Evolutionary conservation across 2,329 filamentous ascomycete species (phyloP).

Genomic region (Botryotinia calthae): DNA sequence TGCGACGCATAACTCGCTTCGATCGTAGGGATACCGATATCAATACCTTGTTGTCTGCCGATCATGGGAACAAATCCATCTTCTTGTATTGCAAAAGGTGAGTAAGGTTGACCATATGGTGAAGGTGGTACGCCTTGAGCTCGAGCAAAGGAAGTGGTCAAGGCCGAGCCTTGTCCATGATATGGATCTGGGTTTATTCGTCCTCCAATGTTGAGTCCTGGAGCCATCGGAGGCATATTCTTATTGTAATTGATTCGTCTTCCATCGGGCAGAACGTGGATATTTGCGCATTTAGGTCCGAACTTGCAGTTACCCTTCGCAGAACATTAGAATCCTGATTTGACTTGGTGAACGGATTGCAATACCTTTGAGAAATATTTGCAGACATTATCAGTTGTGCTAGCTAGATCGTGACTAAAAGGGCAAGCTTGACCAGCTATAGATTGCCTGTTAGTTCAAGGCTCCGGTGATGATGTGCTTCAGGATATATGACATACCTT

Average conservation of each 20-base stretch:
- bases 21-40: constrained; percentile 48
- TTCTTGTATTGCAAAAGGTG: constrained; percentile 52
- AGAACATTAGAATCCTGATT: constrained; percentile 30
- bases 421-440: constrained; percentile 86
- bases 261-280: constrained; percentile 92
- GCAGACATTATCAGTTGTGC: constrained; percentile 83
- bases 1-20: constrained; percentile 54
- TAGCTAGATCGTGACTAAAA: constrained; percentile 89
- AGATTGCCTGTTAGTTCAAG: constrained; percentile 49
- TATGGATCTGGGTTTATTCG: constrained; percentile 66
- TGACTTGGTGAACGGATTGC: constrained; percentile 18
- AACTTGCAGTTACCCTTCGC: constrained; percentile 96
- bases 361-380: constrained; percentile 98
- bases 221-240: constrained; percentile 48
- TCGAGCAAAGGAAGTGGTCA: constrained; percentile 72
- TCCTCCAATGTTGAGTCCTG: constrained; percentile 59
- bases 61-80: constrained; percentile 47
- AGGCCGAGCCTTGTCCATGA: constrained; percentile 64
- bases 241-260: constrained; percentile 78
- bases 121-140: constrained; percentile 48
- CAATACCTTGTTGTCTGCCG: constrained; percentile 49
- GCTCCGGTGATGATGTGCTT: background rate
- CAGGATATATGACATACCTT: constrained; percentile 12
- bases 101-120: constrained; percentile 40
- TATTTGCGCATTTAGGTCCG: constrained; percentile 93